Percentiles rank a stretch among this genome's conserved stretches.
These are phyloP conservation scores for Fusarium sp. DNA, from an alignment of 2,329 filamentous ascomycete genomes.

Conservation along the genomic window DNA sequence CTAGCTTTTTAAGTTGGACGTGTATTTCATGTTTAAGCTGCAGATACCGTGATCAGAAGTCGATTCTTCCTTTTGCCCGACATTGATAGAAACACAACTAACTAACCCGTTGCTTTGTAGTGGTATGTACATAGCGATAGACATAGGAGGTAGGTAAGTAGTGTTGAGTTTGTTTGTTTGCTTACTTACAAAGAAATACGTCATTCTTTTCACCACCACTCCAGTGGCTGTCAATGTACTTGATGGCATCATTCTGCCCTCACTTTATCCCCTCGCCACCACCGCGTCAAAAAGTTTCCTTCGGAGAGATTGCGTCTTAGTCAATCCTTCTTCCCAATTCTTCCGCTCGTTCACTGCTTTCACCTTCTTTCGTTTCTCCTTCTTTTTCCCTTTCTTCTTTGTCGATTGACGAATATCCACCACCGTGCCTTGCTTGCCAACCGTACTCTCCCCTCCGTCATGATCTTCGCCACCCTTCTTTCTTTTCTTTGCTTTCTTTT, in stretches of 20 bases:
- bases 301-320: too few relatives aligned
- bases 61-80: neutral
- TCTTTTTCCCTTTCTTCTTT: neutral
- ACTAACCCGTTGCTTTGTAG: neutral
- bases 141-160: neutral
- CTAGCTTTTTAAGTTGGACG: neutral
- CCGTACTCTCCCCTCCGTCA: neutral
- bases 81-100: too few relatives aligned
- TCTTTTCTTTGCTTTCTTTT: neutral
- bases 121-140: neutral
- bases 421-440: neutral
- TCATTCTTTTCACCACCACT: neutral
- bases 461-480: neutral
- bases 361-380: neutral
- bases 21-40: neutral
- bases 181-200: neutral
- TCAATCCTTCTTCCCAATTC: too few relatives aligned
- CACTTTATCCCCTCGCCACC: neutral
- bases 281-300: neutral
- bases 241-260: neutral
- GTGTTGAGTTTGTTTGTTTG: neutral
- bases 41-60: too few relatives aligned
- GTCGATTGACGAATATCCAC: neutral
- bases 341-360: neutral
- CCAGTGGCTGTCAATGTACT: neutral